Base-by-base conservation (phyloP, 2,329 filamentous ascomycete species). In the Chaetoscypha palmicola region DNA sequence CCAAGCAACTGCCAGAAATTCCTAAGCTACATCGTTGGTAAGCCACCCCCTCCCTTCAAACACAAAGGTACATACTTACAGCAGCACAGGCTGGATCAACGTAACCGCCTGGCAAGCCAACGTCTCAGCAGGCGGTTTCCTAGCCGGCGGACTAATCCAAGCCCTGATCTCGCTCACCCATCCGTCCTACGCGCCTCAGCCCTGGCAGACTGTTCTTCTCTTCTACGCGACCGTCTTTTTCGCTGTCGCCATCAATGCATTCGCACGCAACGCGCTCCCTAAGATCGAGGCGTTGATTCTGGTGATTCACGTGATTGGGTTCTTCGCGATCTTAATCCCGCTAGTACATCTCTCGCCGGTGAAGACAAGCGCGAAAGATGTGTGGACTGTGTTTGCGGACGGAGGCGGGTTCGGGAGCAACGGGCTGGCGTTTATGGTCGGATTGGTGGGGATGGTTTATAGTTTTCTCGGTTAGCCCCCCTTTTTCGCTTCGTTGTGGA, bases 1-100 rank as follows among this genome's bases (percentile, higher is more conserved):
- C 68, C 73, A 0, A 59, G 56, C 0, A 58, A 58, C 21, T 62
- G 65, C 36, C 72, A 76, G 47, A 73, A 70, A 44, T 68, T 72
- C 21, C 60, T 79, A 2, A 76, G 72, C 47, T 80, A 78, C 50
- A 56, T 73, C 10, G 68, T 68, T 8, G 70, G 69, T 64, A 44
- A 38, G 11, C 33, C 16, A 30, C 12, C 11, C 11, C 12, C 21
- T 3, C n/a, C 24, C 12, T 12, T 16, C 7, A 16, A 19, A 21
- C 28, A 11, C 14, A 16, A 9, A n/a, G 5, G 9, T 20, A 3
- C 7, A 31, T n/a, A 30, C 14, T 41, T 31, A 45, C 35, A 39
- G 40, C 37, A n/a, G 36, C n/a, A 10, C 60, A 56, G 68, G 67
- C 0, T 72, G 69, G 70, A 58, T 70, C 40, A 66, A 61, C 4